Evolutionary conservation across 2,329 filamentous ascomycete genomes (phyloP), one percentile per base, ranked within the genome.

Genomic region (Exophiala phaeomuriformis): DNA sequence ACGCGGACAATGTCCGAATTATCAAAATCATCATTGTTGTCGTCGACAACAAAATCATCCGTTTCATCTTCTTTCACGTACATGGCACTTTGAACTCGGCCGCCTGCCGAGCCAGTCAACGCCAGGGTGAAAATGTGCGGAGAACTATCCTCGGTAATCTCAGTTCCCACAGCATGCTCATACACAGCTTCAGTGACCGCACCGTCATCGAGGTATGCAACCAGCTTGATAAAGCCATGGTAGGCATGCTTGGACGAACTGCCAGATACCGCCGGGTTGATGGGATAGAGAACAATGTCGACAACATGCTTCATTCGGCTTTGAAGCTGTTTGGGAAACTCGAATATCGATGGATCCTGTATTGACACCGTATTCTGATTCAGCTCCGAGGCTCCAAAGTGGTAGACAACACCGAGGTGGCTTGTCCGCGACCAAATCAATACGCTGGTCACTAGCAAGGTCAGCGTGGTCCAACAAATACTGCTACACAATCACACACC

Each of bases 381-480:
- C 6, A 30, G 35, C 2, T 12, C 8, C 8, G 50, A 41, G 10
- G 47, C 33, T 30, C 49, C 33, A 12, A 63, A 66, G 65, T 36
- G 66, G 64, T 56, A 72, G 68, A 39, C 53, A 56, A 46, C 68
- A 59, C 65, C 65, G 19, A 73, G 54, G 35, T 56, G 52, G 48
- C 66, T 71, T 7, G 69, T 63, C 32, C 63, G 64, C n/a, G 72
- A 74, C 59, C 67, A 73, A 7, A 75, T 44, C 35, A 72, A 57
- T 10, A 74, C 53, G 47, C 68, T 67, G 19, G 69, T 61, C 44
- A 67, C 70, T 73, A 32, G 9, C 42, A 4, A 7, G 9, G 35
- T 32, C 47, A 48, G 27, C 47, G 12, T n/a, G 5, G 10, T 10
- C n/a, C n/a, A 30, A 45, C n/a, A 39, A 28, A 4, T 35, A 28